A percentile compares a stretch with the other conserved stretches of the same genome.
Evolutionary conservation across 2,329 filamentous ascomycete genomes (phyloP).

Genomic region (Hypoxylon sp.): DNA sequence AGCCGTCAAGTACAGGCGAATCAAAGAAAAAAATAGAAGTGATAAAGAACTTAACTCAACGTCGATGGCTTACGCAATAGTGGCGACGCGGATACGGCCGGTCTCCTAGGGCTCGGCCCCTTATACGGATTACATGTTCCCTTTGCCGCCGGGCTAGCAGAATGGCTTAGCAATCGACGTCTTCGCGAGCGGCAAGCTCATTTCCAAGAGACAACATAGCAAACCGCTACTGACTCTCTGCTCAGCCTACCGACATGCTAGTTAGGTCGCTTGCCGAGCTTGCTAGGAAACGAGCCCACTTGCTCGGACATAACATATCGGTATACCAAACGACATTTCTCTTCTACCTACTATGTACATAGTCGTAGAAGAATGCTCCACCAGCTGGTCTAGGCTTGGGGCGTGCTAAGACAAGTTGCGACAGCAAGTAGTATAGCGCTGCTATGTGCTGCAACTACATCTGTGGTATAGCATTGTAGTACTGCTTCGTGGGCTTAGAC

Average conservation of each 20-base stretch:
- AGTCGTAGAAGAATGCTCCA: constrained; percentile 19
- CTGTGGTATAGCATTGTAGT: too few species aligned
- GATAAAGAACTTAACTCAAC: too few species aligned
- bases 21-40: constrained; percentile 13
- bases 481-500: constrained; percentile 17
- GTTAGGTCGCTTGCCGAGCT: too few species aligned
- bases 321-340: constrained; percentile 25
- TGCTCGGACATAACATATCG: too few species aligned
- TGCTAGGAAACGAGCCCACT: too few species aligned
- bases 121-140: constrained; percentile 16
- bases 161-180: constrained; percentile 27
- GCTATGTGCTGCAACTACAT: constrained; percentile 24
- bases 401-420: constrained; percentile 24
- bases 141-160: constrained; percentile 25
- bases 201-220: constrained; percentile 12
- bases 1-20: constrained; percentile 23
- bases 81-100: constrained; percentile 30
- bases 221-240: constrained; percentile 15
- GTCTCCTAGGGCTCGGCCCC: constrained; percentile 16
- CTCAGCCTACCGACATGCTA: constrained; percentile 14
- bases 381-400: constrained; percentile 24
- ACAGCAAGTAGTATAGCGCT: constrained; percentile 27
- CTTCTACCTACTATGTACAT: too few species aligned
- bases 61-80: constrained; percentile 15
- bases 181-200: constrained; percentile 26